A percentile compares a stretch with the other conserved stretches of the same genome.
Evolutionary conservation across 257 asterid genomes (phyloP).

Genomic region (Henckelia pumila): DNA sequence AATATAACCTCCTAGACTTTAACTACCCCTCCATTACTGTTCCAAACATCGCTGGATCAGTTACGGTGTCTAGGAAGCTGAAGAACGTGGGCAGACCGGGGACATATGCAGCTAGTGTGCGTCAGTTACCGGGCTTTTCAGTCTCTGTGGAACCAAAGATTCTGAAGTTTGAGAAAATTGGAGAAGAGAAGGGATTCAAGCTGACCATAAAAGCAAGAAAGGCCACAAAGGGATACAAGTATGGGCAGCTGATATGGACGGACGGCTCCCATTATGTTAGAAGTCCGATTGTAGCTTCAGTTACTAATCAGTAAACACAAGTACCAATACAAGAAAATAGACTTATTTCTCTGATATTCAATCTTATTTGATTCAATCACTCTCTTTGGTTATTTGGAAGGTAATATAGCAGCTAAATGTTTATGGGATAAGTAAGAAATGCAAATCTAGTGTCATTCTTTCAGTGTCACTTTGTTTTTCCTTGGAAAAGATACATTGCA

Average conservation of each 20-base stretch:
- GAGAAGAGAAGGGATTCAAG: constrained; percentile 48
- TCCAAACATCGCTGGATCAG: constrained; percentile 8
- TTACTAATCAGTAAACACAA: constrained; percentile 1
- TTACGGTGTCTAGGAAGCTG: constrained; percentile 37
- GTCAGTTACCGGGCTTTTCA: constrained; percentile 31
- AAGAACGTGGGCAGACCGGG: constrained; percentile 60
- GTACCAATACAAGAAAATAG: background rate
- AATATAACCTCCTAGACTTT: constrained; percentile 30
- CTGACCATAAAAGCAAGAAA: constrained; percentile 28
- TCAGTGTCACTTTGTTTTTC: too few relatives aligned
- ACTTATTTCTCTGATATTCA: background rate
- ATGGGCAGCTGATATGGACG: constrained; percentile 55
- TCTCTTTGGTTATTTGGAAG: background rate
- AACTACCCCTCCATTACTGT: constrained; percentile 58
- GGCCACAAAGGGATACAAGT: background rate
- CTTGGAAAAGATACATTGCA: too few relatives aligned
- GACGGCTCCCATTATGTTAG: constrained; percentile 44
- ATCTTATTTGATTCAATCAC: background rate
- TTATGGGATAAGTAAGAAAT: too few relatives aligned
- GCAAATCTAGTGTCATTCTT: too few relatives aligned
- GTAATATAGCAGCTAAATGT: too few relatives aligned
- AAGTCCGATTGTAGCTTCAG: constrained; percentile 37
- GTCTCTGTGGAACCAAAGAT: constrained; percentile 35
- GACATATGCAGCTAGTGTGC: constrained; percentile 29
- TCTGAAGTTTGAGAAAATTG: constrained; percentile 37